Conservation (phyloP, 192 early-diverging fungal species). For the Backusella australiensis region DNA sequence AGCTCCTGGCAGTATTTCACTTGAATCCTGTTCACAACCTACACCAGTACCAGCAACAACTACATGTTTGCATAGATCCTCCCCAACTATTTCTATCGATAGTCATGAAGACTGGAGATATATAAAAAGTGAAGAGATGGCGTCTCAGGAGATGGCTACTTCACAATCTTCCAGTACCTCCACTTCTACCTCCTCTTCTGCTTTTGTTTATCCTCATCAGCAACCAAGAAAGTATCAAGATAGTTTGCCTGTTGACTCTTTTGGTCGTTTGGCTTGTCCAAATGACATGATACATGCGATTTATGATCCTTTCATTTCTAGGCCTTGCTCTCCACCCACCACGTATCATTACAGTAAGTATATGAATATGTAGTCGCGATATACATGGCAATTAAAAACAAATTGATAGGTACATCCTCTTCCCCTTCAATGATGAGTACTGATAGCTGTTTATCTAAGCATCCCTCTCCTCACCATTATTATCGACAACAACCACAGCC, state of each 20-base stretch:
- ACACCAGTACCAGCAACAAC: neutral
- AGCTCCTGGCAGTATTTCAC: neutral
- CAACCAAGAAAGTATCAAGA: neutral
- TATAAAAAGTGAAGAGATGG: neutral
- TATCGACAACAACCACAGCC: neutral
- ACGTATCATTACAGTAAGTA: neutral
- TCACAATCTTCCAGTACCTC: neutral
- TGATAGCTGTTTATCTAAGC: neutral
- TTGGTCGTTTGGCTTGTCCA: neutral
- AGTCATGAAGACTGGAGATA: neutral
- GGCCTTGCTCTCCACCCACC: neutral
- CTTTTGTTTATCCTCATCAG: neutral
- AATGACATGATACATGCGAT: neutral
- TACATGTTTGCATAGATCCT: neutral
- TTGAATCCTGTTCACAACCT: neutral
- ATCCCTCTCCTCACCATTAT: neutral
- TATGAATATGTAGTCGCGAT: too few relatives aligned
- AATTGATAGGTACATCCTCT: neutral
- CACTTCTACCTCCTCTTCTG: neutral
- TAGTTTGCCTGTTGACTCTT: neutral
- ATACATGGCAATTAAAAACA: neutral
- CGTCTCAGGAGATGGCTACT: neutral
- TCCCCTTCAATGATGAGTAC: neutral
- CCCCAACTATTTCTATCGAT: neutral
- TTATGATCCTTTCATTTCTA: slow-evolving; percentile 3